Evolutionary conservation across 345 rosid genomes (phyloP).

Genomic region (Sonneratia caseolaris): DNA sequence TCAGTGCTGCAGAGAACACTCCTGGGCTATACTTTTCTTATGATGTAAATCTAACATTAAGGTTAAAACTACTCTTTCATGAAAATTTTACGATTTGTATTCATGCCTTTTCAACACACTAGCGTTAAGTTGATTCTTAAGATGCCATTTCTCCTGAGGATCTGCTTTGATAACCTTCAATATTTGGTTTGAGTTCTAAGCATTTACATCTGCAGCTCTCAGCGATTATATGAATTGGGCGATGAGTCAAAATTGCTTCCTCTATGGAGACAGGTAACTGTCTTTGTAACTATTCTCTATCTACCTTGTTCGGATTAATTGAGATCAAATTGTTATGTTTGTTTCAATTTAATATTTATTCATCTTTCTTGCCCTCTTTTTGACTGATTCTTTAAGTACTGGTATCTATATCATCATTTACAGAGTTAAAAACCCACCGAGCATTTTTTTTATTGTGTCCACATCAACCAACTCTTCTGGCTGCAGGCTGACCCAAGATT

Average conservation of each 20-base stretch:
- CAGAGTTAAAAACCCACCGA: neutral
- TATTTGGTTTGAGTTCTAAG: neutral
- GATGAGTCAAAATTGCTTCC: conserved; percentile 93
- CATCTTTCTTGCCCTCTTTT: neutral
- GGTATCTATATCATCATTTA: neutral
- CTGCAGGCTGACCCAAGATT: conserved; percentile 95
- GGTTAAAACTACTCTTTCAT: conserved; percentile 28
- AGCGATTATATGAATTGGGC: conserved; percentile 77
- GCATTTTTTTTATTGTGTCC: neutral
- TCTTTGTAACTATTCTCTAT: neutral
- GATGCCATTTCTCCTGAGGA: neutral
- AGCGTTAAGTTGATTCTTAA: neutral
- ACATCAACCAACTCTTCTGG: conserved; percentile 4
- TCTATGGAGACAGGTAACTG: conserved; percentile 93
- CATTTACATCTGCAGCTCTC: conserved; percentile 43
- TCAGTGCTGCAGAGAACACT: conserved; percentile 64
- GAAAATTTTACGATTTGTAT: neutral
- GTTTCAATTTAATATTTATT: neutral
- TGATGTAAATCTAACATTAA: conserved; percentile 74
- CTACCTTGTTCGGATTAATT: neutral
- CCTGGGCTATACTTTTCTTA: conserved; percentile 83
- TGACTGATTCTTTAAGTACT: neutral
- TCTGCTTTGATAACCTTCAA: neutral
- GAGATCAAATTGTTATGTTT: neutral
- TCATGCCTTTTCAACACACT: neutral